phyloP scores from a whole-genome alignment of 2,329 filamentous ascomycete genomes.

The Ascomycota sp. region DNA sequence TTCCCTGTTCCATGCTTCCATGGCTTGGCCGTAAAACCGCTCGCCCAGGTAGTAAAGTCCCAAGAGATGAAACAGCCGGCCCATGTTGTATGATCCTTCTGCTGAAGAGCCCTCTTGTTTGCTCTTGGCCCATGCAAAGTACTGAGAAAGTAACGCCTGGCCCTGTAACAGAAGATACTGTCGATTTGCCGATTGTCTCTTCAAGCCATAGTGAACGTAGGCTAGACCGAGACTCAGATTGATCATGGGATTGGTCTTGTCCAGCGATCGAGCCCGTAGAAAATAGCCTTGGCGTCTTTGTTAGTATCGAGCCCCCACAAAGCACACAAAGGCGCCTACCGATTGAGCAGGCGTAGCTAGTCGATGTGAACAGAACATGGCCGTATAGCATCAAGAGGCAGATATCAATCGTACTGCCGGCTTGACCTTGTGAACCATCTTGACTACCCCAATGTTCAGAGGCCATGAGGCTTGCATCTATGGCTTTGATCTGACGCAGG shows the following conservation, averaged over 20 bases:
- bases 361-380: conserved; percentile 69
- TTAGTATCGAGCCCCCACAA: not conserved
- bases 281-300: conserved; percentile 44
- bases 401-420: conserved; percentile 39
- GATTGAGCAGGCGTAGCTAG: conserved; percentile 64
- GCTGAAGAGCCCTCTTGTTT: conserved; percentile 5
- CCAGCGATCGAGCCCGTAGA: conserved; percentile 52
- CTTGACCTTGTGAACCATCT: not conserved
- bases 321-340: conserved; percentile 23
- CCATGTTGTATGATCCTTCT: conserved; percentile 18
- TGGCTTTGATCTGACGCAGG: conserved; percentile 72
- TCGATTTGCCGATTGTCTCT: conserved; percentile 74
- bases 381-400: conserved; percentile 75
- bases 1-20: too few relatives aligned
- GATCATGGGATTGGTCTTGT: conserved; percentile 57
- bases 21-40: too few relatives aligned
- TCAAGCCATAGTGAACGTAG: conserved; percentile 77
- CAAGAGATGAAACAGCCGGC: conserved; percentile 16
- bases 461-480: conserved; percentile 46
- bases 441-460: not conserved
- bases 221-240: conserved; percentile 64
- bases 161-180: conserved; percentile 79
- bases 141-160: conserved; percentile 48
- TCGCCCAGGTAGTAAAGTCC: conserved; percentile 7
- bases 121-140: conserved; percentile 5